Base-by-base conservation (phyloP, 805 yeast genomes). In the Candida schatavii region DNA sequence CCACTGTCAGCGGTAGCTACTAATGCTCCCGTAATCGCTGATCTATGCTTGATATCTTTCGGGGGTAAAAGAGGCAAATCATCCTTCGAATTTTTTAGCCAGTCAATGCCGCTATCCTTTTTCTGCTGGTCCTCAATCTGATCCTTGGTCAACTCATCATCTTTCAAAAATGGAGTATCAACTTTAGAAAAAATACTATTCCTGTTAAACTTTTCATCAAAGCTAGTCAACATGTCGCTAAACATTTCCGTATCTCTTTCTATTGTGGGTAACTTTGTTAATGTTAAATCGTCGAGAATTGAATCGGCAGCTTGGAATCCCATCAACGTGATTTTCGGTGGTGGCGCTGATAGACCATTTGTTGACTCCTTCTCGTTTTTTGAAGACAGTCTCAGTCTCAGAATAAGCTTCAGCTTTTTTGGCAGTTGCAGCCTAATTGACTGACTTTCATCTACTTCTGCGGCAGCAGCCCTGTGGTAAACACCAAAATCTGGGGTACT, bases 111-210 rank as follows among this genome's bases (percentile, higher is more conserved):
- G 11, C 45, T 43, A 38, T 69, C 74, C 33, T 57, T 62, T 15
- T 54, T 43, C 45, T 66, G 64, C 43, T 63, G 72, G 45, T 69
- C 72, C 27, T 55, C 59, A 39, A 69, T 70, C 45, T 69, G 74
- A 26, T 60, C 74, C 26, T 49, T 51, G 1, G 73, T 63, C 44
- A 70, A 57, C 42, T 70, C 75, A 41, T 69, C 75, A 49, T 70
- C 75, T 40, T 55, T 60, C 36, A 69, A 56, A 44, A 70, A 66
- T 14, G 57, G 52, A 40, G 46, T 27, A 4, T 51, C 50, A 9
- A 44, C 55, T 20, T 35, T 40, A 10, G 29, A n/a, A 28, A 34
- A n/a, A 11, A 38, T 11, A 20, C 35, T 29, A 15, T 30, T 19
- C 10, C 41, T 14, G 6, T 48, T 50, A 19, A 60, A 48, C 32